phyloP scores from a whole-genome alignment of 805 yeast genomes.

The Suhomyces xylopsoci region DNA sequence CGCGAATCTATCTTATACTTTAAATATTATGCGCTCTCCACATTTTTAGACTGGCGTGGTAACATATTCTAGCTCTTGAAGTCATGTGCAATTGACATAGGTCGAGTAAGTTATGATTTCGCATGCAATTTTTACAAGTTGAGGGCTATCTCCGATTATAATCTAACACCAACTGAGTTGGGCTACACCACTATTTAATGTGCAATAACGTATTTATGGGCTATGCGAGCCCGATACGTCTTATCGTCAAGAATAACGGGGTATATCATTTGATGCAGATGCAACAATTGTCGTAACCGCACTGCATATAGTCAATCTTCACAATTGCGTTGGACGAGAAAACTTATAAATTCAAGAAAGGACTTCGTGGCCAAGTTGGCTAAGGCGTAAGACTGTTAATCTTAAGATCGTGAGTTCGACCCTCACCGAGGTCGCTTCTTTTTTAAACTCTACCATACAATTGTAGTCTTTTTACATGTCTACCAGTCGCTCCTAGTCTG shows the following conservation, averaged over 20 bases:
- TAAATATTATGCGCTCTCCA: background rate
- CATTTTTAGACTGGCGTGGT: background rate
- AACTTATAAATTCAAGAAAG: background rate
- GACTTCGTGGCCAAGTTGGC: constrained; percentile 18
- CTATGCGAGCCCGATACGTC: too few species aligned
- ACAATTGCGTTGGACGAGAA: background rate
- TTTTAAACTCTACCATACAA: background rate
- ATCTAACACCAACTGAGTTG: too few species aligned
- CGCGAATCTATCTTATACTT: background rate
- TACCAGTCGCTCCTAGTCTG: too few species aligned
- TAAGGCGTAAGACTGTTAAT: constrained; percentile 18
- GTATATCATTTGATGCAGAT: too few species aligned
- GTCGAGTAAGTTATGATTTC: too few species aligned
- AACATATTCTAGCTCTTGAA: background rate
- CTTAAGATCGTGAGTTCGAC: constrained; percentile 17
- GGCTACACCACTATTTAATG: too few species aligned
- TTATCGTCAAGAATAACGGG: too few species aligned
- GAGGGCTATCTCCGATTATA: too few species aligned
- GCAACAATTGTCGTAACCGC: background rate
- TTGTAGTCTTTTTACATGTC: background rate
- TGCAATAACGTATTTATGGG: too few species aligned
- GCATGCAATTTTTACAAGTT: too few species aligned
- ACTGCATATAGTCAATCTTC: background rate
- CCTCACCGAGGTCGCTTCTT: constrained; percentile 15
- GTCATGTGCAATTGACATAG: too few species aligned